Percentiles rank a stretch among this genome's conserved stretches.
Conservation (phyloP, 306 rosid genomes). For the Comarum palustre region DNA sequence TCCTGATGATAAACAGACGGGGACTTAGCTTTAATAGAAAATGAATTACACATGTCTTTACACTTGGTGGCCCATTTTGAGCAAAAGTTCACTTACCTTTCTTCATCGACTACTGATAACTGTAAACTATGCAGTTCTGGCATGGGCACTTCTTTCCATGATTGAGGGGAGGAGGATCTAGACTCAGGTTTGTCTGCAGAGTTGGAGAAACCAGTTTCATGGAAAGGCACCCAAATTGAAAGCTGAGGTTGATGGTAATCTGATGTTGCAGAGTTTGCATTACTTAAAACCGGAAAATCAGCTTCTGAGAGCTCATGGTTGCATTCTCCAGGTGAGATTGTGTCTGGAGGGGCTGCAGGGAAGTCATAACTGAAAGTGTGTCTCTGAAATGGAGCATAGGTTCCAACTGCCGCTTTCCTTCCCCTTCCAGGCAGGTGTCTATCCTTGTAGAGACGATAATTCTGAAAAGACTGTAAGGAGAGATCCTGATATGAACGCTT, state of each 20-base stretch:
- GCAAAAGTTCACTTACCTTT: slow-evolving; percentile 45
- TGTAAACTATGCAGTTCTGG: slow-evolving; percentile 38
- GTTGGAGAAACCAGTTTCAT: slow-evolving; percentile 38
- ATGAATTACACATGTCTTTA: slow-evolving; percentile 16
- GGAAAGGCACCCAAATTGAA: slow-evolving; percentile 35
- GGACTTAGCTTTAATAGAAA: slow-evolving; percentile 29
- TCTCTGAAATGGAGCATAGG: slow-evolving; percentile 44
- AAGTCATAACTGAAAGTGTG: slow-evolving; percentile 34
- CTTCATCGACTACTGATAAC: slow-evolving; percentile 28
- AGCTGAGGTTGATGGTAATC: slow-evolving; percentile 45
- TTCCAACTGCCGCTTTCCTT: slow-evolving; percentile 44
- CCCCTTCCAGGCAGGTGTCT: slow-evolving; percentile 46
- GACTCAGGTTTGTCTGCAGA: slow-evolving; percentile 46
- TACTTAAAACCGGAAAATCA: slow-evolving; percentile 49
- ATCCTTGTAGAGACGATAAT: slow-evolving; percentile 42
- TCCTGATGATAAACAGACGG: slow-evolving; percentile 18
- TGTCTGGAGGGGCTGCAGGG: slow-evolving; percentile 36
- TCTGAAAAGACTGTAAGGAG: slow-evolving; percentile 48
- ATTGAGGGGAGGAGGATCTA: slow-evolving; percentile 42
- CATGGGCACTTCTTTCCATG: slow-evolving; percentile 36
- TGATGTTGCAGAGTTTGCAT: slow-evolving; percentile 35
- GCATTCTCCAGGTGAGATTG: slow-evolving; percentile 34
- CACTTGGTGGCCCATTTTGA: neutral
- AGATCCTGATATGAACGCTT: slow-evolving; percentile 12
- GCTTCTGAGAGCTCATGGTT: slow-evolving; percentile 44